phyloP scores from a whole-genome alignment of 495 filamentous ascomycete species.

The Penicillium egyptiacum region DNA sequence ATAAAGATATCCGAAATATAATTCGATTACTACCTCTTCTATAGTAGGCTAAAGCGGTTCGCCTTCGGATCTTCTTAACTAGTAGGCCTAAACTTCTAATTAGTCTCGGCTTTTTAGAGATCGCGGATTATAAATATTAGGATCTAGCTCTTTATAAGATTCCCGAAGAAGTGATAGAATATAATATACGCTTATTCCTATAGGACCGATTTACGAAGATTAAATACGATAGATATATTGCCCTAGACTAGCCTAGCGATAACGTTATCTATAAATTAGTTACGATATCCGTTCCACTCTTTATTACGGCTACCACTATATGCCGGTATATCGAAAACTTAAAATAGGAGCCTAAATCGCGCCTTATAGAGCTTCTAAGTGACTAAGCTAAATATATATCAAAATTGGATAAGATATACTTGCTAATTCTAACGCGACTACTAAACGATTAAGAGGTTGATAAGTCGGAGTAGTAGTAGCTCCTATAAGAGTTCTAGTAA shows the following conservation, averaged over 20 bases:
- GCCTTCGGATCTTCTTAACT: slow-evolving; percentile 38
- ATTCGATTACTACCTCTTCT: slow-evolving; percentile 35
- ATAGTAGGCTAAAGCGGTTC: slow-evolving; percentile 14
- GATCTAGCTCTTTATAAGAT: slow-evolving; percentile 32
- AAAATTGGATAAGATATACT: slow-evolving; percentile 30
- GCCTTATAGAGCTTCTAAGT: slow-evolving; percentile 21
- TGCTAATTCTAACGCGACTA: slow-evolving; percentile 31
- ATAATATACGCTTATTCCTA: slow-evolving; percentile 33
- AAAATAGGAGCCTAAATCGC: slow-evolving; percentile 18
- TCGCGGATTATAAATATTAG: slow-evolving; percentile 21
- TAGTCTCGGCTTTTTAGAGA: slow-evolving; percentile 29
- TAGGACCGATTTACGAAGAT: slow-evolving; percentile 27
- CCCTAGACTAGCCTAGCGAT: slow-evolving; percentile 42
- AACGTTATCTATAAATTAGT: slow-evolving; percentile 17
- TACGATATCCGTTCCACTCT: slow-evolving; percentile 27
- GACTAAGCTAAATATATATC: slow-evolving; percentile 15
- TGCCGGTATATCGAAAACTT: slow-evolving; percentile 29
- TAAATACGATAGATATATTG: slow-evolving; percentile 11
- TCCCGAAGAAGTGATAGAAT: slow-evolving; percentile 21
- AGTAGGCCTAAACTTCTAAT: slow-evolving; percentile 50
- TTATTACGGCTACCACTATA: slow-evolving; percentile 33
- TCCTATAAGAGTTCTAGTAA: slow-evolving; percentile 26
- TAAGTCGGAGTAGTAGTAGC: slow-evolving; percentile 2
- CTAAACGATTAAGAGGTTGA: slow-evolving; percentile 12
- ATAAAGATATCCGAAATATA: slow-evolving; percentile 39